Evolutionary conservation across 108 stramenopile genomes (phyloP).

Genomic region (Fistulifera pelliculosa): DNA sequence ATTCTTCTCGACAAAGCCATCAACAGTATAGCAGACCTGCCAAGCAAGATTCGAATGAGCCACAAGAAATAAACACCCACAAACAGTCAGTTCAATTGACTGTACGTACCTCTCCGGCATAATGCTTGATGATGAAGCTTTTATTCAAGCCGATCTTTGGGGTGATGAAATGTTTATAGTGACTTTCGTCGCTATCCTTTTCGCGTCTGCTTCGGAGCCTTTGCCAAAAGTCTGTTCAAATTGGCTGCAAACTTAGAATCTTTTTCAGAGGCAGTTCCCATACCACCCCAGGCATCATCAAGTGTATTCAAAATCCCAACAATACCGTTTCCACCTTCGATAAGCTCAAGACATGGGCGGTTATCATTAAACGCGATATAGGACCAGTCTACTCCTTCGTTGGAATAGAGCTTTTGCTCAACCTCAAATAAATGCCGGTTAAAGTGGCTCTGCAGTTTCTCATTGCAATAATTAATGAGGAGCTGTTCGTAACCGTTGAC

Average conservation of each 20-base stretch:
- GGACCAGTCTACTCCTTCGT: constrained; percentile 94
- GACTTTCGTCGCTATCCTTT: constrained; percentile 15
- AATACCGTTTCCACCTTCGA: constrained; percentile 77
- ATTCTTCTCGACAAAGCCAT: constrained; percentile 90
- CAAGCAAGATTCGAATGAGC: not conserved
- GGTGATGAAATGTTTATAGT: constrained; percentile 72
- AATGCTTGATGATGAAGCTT: constrained; percentile 86
- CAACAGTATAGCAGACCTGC: constrained; percentile 68
- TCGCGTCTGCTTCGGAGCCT: constrained; percentile 20
- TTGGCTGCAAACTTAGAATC: constrained; percentile 85
- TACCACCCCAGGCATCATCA: constrained; percentile 87
- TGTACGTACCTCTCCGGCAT: constrained; percentile 81
- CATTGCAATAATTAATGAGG: constrained; percentile 94
- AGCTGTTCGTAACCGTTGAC: constrained; percentile 93
- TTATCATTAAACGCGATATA: constrained; percentile 98
- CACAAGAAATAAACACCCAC: not conserved
- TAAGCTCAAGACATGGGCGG: constrained; percentile 90
- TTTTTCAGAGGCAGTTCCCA: constrained; percentile 73
- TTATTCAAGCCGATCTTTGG: constrained; percentile 86
- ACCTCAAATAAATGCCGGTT: constrained; percentile 94
- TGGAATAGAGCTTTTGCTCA: constrained; percentile 84
- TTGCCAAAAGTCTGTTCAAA: constrained; percentile 68
- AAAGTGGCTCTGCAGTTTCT: constrained; percentile 90
- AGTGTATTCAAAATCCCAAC: constrained; percentile 74
- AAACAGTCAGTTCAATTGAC: not conserved